Conservation (phyloP, 2,329 filamentous ascomycete genomes). For the Tolypocladium pustulatum region DNA sequence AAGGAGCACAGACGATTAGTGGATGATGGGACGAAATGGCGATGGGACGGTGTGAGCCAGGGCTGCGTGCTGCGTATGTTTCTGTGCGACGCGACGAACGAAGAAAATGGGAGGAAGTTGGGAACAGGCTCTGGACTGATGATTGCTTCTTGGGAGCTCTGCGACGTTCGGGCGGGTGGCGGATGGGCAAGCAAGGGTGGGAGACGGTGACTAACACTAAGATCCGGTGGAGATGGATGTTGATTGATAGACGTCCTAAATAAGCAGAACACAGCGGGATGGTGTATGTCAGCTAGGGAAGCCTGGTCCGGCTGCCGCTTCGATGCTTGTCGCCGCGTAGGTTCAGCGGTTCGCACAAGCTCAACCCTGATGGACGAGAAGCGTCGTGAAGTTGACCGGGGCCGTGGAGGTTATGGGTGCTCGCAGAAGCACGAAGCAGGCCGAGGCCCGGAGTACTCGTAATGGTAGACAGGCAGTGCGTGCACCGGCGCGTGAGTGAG, state of each 20-base stretch:
- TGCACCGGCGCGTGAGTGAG: background rate
- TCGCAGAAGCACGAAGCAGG: background rate
- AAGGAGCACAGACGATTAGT: conserved; percentile 11
- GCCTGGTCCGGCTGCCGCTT: background rate
- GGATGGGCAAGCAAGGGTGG: background rate
- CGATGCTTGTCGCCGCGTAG: background rate
- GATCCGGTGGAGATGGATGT: background rate
- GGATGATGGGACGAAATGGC: background rate
- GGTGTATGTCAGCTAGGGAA: background rate
- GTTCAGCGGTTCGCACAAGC: background rate
- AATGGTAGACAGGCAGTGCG: background rate
- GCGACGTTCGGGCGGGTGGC: conserved; percentile 3
- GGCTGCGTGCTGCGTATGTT: background rate
- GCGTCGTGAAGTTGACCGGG: background rate
- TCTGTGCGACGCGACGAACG: background rate
- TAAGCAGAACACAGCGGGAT: background rate
- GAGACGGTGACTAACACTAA: conserved; percentile 6
- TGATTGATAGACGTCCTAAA: background rate
- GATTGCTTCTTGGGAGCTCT: conserved; percentile 2
- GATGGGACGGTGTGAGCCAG: background rate
- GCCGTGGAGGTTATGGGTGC: background rate
- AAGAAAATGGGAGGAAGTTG: background rate
- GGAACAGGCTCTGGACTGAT: background rate
- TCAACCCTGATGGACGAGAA: background rate
- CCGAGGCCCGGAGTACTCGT: background rate